Evolutionary conservation across 2,329 filamentous ascomycete species (phyloP), one percentile per base, ranked within the genome.

Genomic region (Emmonsiellopsis sp.): DNA sequence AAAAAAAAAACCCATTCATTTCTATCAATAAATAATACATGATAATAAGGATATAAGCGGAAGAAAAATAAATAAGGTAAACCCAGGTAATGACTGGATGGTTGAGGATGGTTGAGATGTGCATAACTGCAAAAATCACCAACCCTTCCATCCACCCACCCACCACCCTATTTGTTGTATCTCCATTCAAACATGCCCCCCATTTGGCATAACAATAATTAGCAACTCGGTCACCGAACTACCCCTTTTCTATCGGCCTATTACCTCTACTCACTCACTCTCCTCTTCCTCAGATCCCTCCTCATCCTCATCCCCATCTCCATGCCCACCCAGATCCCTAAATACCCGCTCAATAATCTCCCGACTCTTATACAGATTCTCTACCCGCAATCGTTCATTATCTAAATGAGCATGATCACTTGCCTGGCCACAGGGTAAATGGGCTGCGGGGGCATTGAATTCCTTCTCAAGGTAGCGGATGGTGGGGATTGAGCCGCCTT

Each of bases 401-500:
- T 95, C 88, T 70, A 98, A 71, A 79, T 98, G 93, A 14, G 92
- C 93, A 50, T 85, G 85, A 65, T 98, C 93, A 62, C 88, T 96
- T 10, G 92, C 90, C 70, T 96, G 91, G 0, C 94, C 94, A 64
- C 91, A 96, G 0, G 93, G 94, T 36, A 98, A 72, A 68, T 97
- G 91, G 0, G 92, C 92, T 0, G 93, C 92, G 0, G 91, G 90
- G 0, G 93, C 93, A 2, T 80, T 79, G 65, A 97, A 96, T 63
- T 95, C 89, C 72, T 95, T 95, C 68, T 97, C 92, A 39, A 97
- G 67, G 65, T 97, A 97, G 5, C 93, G 77, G 53, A 97, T 97
- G 0, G 88, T 88, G 0, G 93, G 93, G 60, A 98, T 98, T 0
- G 87, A 94, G 5, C 93, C 93, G 10, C 93, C 93, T 71, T 98